A percentile compares a stretch with the other conserved stretches of the same genome.
phyloP scores from a whole-genome alignment of 2,329 filamentous ascomycete species.

The Chaetothyriales sp. region DNA sequence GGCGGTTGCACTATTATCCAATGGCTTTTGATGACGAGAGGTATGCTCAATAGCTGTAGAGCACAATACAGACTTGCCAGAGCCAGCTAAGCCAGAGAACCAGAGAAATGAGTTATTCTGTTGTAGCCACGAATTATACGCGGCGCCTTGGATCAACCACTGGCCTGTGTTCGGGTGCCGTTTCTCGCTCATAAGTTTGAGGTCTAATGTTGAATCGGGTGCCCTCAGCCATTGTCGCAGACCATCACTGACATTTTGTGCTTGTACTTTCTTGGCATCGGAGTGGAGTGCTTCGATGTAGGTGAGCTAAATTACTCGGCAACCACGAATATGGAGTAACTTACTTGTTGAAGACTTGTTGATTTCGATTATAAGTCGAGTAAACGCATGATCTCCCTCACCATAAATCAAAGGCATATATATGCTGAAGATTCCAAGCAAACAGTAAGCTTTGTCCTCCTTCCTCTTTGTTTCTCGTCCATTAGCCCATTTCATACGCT shows the following conservation, averaged over 20 bases:
- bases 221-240: slow-evolving; percentile 25
- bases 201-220: slow-evolving; percentile 24
- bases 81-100: slow-evolving; percentile 21
- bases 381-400: no score
- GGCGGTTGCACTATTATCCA: slow-evolving; percentile 10
- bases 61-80: slow-evolving; percentile 22
- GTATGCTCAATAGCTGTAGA: slow-evolving; percentile 19
- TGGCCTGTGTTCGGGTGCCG: slow-evolving; percentile 22
- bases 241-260: slow-evolving; percentile 15
- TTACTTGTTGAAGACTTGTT: no score
- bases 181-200: slow-evolving; percentile 22
- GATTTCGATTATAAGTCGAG: no score
- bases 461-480: no score
- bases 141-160: slow-evolving; percentile 19
- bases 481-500: no score
- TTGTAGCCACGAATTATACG: slow-evolving; percentile 17
- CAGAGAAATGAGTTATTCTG: slow-evolving; percentile 20
- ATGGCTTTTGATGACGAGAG: slow-evolving; percentile 5
- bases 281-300: slow-evolving; percentile 20
- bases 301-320: no score
- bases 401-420: no score
- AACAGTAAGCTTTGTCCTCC: no score
- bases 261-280: slow-evolving; percentile 19
- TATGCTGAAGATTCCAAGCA: no score
- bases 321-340: no score